These are phyloP conservation scores for Dactylellina parvicollis DNA, from an alignment of 2,329 filamentous ascomycete species.

Conservation along the genomic window DNA sequence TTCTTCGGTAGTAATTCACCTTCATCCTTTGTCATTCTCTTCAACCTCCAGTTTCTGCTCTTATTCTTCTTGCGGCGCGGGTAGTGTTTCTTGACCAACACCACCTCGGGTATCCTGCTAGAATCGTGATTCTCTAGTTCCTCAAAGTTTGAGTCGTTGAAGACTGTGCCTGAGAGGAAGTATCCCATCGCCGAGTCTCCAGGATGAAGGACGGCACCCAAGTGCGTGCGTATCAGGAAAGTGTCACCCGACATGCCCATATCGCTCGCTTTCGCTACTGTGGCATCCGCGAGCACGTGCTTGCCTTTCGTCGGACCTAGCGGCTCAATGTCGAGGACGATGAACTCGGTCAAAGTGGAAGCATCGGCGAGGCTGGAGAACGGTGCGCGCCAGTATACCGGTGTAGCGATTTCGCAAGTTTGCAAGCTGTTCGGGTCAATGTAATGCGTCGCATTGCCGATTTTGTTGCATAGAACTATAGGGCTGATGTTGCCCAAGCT, in stretches of 20 bases:
- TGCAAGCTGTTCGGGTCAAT: conserved; percentile 91
- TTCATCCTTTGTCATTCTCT: conserved; percentile 90
- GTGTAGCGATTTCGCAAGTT: conserved; percentile 82
- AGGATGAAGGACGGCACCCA: conserved; percentile 83
- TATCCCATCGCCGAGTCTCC: conserved; percentile 97
- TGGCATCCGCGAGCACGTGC: conserved; percentile 85
- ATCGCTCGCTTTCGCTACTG: conserved; percentile 85
- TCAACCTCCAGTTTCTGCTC: conserved; percentile 90
- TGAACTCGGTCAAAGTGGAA: conserved; percentile 86
- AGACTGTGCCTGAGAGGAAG: conserved; percentile 85
- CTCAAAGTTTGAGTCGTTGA: conserved; percentile 88
- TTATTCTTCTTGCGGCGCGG: conserved; percentile 83
- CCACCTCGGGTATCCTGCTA: conserved; percentile 81
- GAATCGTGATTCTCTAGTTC: conserved; percentile 77
- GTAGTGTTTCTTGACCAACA: conserved; percentile 98
- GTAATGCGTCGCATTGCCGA: conserved; percentile 89
- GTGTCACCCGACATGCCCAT: conserved; percentile 85
- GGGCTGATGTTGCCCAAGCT: conserved; percentile 81
- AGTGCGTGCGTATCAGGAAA: conserved; percentile 89
- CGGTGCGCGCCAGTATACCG: conserved; percentile 89
- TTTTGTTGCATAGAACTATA: conserved; percentile 82
- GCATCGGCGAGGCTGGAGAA: conserved; percentile 86
- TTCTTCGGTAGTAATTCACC: conserved; percentile 86
- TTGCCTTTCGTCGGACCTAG: conserved; percentile 79
- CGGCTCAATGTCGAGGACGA: conserved; percentile 92